A percentile compares a stretch with the other conserved stretches of the same genome.
phyloP scores from a whole-genome alignment of 495 filamentous ascomycete genomes.

The Hypoxylon rickii region DNA sequence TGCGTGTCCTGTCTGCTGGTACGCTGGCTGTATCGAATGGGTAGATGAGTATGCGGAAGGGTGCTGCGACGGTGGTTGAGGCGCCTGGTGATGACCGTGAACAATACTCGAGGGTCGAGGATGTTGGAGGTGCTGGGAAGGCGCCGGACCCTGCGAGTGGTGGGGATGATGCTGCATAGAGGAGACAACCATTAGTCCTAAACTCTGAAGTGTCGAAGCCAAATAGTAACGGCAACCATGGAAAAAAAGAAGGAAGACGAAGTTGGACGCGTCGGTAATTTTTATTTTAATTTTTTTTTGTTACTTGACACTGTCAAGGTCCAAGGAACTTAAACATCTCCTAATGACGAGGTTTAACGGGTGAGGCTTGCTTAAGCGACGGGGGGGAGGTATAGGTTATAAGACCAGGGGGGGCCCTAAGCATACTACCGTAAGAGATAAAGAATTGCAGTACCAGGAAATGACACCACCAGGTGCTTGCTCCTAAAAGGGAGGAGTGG shows the following conservation, averaged over 20 bases:
- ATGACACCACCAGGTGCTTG: slow-evolving; percentile 38
- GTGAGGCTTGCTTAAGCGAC: slow-evolving; percentile 50
- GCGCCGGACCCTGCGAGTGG: slow-evolving; percentile 60
- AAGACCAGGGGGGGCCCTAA: slow-evolving; percentile 45
- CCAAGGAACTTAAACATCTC: slow-evolving; percentile 41
- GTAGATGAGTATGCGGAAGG: slow-evolving; percentile 62
- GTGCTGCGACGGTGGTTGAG: slow-evolving; percentile 52
- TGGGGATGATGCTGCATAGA: slow-evolving; percentile 66
- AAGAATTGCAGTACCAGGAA: slow-evolving; percentile 43
- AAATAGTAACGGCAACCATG: slow-evolving; percentile 38
- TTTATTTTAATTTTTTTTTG: slow-evolving; percentile 44
- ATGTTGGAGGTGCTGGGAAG: slow-evolving; percentile 62
- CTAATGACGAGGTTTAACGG: slow-evolving; percentile 50
- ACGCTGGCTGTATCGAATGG: slow-evolving; percentile 55
- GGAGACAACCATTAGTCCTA: slow-evolving; percentile 56
- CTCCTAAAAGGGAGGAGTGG: slow-evolving; percentile 47
- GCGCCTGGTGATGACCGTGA: slow-evolving; percentile 65
- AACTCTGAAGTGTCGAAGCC: slow-evolving; percentile 39
- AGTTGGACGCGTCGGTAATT: slow-evolving; percentile 48
- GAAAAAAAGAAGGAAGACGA: slow-evolving; percentile 35
- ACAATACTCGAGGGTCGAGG: slow-evolving; percentile 67
- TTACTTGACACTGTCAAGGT: slow-evolving; percentile 46
- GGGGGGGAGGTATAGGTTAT: slow-evolving; percentile 45
- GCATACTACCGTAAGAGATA: slow-evolving; percentile 38
- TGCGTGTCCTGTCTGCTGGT: slow-evolving; percentile 53